Percentiles rank a stretch among this genome's conserved stretches.
These are phyloP conservation scores for Gossypium davidsonii DNA, from an alignment of 441 rosid genomes.

Conservation along the genomic window DNA sequence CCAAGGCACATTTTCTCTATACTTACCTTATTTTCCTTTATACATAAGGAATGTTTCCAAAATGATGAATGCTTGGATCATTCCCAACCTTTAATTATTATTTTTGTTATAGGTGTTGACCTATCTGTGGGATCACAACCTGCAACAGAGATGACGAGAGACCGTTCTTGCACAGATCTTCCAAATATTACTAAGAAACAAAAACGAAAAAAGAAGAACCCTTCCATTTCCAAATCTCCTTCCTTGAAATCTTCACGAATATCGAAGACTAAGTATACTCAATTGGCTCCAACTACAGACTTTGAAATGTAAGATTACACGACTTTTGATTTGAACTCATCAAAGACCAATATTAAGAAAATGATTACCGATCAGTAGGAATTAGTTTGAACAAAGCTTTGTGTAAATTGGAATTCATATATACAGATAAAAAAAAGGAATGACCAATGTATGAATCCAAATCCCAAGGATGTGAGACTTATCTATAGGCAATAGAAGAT, in stretches of 20 bases:
- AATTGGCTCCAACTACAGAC: conserved; percentile 11
- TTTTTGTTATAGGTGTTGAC: conserved; percentile 32
- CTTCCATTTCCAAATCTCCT: conserved; percentile 30
- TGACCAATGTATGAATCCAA: not conserved
- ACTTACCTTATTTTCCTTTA: not conserved
- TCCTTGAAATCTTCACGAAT: conserved; percentile 27
- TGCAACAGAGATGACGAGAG: conserved; percentile 18
- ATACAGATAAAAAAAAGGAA: not conserved
- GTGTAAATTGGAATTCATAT: conserved; percentile 15
- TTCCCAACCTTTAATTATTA: not conserved
- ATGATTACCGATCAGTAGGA: not conserved
- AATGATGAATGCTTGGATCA: not conserved
- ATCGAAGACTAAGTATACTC: conserved; percentile 26
- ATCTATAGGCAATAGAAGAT: conserved; percentile 8
- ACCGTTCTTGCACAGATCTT: conserved; percentile 25
- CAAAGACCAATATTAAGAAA: not conserved
- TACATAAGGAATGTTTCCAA: not conserved
- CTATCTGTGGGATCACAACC: conserved; percentile 25
- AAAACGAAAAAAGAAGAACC: conserved; percentile 35
- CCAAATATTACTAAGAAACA: conserved; percentile 41
- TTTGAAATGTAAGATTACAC: conserved; percentile 8
- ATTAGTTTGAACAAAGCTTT: conserved; percentile 11
- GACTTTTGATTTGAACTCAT: not conserved
- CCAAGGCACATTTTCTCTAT: conserved; percentile 47
- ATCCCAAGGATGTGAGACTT: not conserved